Conservation (phyloP, 495 filamentous ascomycete species). For the Aspergillus heteromorphus region DNA sequence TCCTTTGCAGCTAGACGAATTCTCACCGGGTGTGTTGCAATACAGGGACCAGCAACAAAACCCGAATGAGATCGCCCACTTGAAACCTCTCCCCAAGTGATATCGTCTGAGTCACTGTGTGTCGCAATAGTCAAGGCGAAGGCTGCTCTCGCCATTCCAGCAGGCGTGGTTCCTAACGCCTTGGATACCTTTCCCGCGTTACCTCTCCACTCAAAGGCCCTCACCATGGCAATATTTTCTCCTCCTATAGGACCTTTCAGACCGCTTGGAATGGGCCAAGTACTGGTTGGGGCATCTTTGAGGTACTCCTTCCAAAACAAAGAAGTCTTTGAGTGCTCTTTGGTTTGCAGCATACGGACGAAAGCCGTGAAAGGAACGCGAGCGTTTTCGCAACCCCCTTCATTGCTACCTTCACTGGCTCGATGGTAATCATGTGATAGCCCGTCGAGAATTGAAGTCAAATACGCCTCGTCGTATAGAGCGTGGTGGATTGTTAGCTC, state of each 20-base stretch:
- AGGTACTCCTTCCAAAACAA: conserved; percentile 5
- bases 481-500: conserved; percentile 3
- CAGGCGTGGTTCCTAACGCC: neutral
- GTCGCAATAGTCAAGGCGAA: neutral
- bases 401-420: neutral
- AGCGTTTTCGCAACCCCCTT: neutral
- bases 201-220: neutral
- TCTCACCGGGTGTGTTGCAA: conserved; percentile 1
- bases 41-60: conserved; percentile 6
- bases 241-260: neutral
- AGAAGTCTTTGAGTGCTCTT: neutral
- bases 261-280: neutral
- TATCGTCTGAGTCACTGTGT: neutral
- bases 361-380: neutral
- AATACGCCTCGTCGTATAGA: conserved; percentile 2
- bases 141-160: conserved; percentile 1
- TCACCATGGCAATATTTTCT: neutral
- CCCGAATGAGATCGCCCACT: neutral
- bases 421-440: neutral
- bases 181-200: neutral
- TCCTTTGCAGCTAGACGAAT: neutral
- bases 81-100: conserved; percentile 2
- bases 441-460: neutral
- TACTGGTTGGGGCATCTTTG: neutral
- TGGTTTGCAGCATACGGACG: neutral